Base-by-base conservation (phyloP, 2,329 filamentous ascomycete species). In the Clarireedia monteithiana region DNA sequence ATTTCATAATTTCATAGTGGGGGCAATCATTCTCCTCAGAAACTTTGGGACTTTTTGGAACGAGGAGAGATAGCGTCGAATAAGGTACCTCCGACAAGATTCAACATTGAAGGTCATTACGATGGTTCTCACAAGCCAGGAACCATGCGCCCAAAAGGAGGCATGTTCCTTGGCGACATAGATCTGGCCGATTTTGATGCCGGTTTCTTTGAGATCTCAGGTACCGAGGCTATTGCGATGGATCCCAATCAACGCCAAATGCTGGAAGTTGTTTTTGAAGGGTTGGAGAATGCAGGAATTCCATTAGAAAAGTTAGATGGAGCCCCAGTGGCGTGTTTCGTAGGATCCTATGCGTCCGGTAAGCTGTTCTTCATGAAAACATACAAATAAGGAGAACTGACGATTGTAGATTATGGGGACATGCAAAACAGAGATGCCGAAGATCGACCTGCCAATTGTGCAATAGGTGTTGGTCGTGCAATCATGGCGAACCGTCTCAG, bases 51-150 rank as follows among this genome's bases (percentile, higher is more conserved):
- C 1, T 53, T 73, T 6, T 53, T 91, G 20, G 80, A 84, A 67
- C 83, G 85, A 68, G 87, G 87, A 12, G 77, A 89, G 5, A 84
- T 89, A 66, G 86, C 88, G 27, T 83, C 88, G 66, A 79, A 70
- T 42, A 68, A 71, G 57, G 66, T 74, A 5, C 86, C 86, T 1
- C 68, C 79, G 2, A 83, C 89, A 62, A 80, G 87, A 15, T 91
- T 89, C 70, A 82, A 87, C 56, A 81, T 83, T 10, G 77, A 85
- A 44, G 83, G 79, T 14, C 86, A 90, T 65, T 81, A 78, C 60
- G 86, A 90, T 64, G 72, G 75, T 4, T 73, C 79, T 82, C 14
- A 82, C 80, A 12, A 84, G 84, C 39, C 88, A 87, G 70, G 78
- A 74, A 53, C 84, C 83, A 70, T 91, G 89, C 73, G 89, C 85